Evolutionary conservation across 2,329 filamentous ascomycete species (phyloP), one percentile per base, ranked within the genome.

Genomic region (Aspergillus oerlinghausenensis): DNA sequence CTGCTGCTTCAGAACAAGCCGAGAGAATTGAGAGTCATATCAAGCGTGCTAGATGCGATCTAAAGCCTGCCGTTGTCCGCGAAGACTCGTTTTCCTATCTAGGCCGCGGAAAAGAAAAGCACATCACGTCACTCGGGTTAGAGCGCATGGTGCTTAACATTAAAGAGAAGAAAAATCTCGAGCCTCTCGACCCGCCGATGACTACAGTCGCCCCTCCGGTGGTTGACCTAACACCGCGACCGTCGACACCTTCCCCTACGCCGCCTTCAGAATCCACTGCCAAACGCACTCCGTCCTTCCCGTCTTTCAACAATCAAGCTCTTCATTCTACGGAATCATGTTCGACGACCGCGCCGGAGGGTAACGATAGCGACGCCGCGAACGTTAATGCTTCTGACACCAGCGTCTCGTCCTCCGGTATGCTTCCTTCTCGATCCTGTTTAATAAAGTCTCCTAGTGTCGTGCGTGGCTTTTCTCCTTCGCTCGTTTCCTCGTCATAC

Each of bases 61-160:
- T 88, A 10, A 72, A 72, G 59, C 71, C 71, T n/a, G 63, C 70
- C 5, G 73, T 77, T 9, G 70, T 86, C 81, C 67, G 84, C 69
- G 71, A 82, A 26, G 73, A 79, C 51, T 74, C 83, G 29, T 82
- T 84, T 70, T 63, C 74, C 23, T 87, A 84, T 72, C 83, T 89
- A 58, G 89, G 87, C 70, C 85, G 88, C 62, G 87, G 87, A 62
- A 85, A 81, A 55, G 89, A 94, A 71, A 88, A 90, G 68, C 92
- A 96, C 76, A 93, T 97, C 64, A 95, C 92, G n/a, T 91, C 93
- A 6, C 84, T 90, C 68, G 90, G 94, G 66, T 82, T 97, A 29
- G 91, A 96, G 75, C 95, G 95, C 78, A 95, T 97, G 84, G 90
- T 97, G 45, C 85, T 89, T 55, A 91, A 88, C 42, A 97, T 97